A percentile compares a stretch with the other conserved stretches of the same genome.
Evolutionary conservation across 1,139 yeast genomes (phyloP).

Genomic region (Debaryomyces subglobosus): DNA sequence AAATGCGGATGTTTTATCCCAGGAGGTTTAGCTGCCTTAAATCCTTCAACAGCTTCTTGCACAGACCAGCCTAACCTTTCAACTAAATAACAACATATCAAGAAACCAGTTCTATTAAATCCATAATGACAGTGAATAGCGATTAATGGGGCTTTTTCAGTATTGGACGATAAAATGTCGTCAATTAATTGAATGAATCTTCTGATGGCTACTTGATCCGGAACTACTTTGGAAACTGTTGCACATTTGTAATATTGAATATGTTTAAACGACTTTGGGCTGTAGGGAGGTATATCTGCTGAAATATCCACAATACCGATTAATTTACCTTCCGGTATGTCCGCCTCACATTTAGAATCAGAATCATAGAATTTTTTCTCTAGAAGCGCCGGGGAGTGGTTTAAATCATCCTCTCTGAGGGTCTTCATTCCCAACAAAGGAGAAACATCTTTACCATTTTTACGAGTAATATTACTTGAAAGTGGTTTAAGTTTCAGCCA

Average conservation of each 20-base stretch:
- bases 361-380: slow-evolving; percentile 48
- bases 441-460: slow-evolving; percentile 36
- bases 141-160: slow-evolving; percentile 40
- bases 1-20: slow-evolving; percentile 83
- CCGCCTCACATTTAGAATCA: slow-evolving; percentile 27
- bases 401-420: slow-evolving; percentile 61
- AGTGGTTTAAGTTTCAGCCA: slow-evolving; percentile 64
- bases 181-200: slow-evolving; percentile 59
- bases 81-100: slow-evolving; percentile 69
- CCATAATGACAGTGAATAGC: slow-evolving; percentile 86
- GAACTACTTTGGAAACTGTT: slow-evolving; percentile 78
- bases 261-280: slow-evolving; percentile 56
- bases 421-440: slow-evolving; percentile 77
- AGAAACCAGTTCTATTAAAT: slow-evolving; percentile 76
- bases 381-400: slow-evolving; percentile 60
- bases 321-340: slow-evolving; percentile 36
- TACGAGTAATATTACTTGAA: slow-evolving; percentile 46
- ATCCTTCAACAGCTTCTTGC: slow-evolving; percentile 64
- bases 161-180: slow-evolving; percentile 36
- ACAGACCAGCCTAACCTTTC: slow-evolving; percentile 64
- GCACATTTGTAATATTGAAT: slow-evolving; percentile 71
- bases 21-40: slow-evolving; percentile 60
- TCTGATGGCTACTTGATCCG: slow-evolving; percentile 62
- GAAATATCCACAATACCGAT: slow-evolving; percentile 72
- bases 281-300: slow-evolving; percentile 76